Evolutionary conservation across 2,329 filamentous ascomycete genomes (phyloP), one percentile per base, ranked within the genome.

Genomic region (Alternaria tenuissima): DNA sequence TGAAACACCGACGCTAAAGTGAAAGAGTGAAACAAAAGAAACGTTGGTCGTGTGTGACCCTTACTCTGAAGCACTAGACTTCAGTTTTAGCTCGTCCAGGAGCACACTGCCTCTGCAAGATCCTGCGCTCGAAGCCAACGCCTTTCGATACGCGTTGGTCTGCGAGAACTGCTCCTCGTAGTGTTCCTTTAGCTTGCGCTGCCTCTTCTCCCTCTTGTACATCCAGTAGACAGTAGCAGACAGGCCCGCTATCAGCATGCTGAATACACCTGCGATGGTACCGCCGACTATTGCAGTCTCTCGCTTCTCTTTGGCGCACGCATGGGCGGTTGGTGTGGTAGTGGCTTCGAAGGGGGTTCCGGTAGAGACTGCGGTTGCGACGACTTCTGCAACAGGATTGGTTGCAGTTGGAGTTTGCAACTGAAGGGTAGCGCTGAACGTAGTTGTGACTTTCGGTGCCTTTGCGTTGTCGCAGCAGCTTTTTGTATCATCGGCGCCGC

Each of bases 161-260:
- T 73, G 68, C 1, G 64, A 61, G 49, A 75, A 74, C 42, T 76
- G 73, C 61, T 67, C 67, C 51, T 76, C 73, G 52, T 76, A 76
- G 51, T 76, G 73, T 49, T 78, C 73, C 56, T 76, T 78, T 8
- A 77, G 60, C 24, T 59, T 73, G 30, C 74, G 62, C 48, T 77
- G 74, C 34, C 66, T 62, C 59, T 69, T 71, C 43, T 78, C 75
- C n/a, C 59, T 64, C 59, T 69, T 71, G 49, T 67, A 55, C 56
- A 76, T 61, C 71, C 71, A 76, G 32, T 64, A 53, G 1, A 74
- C 57, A 4, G 61, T 28, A 18, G 44, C 62, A 22, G 64, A 7
- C 6, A 74, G 32, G 16, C 49, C 59, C 8, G 73, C 7, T 5
- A 76, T 57, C 20, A 65, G 63, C 7, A 64, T 52, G n/a, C 71